Conservation (phyloP, 1,284 basidiomycete genomes). For the Bondarzewia mesenterica region DNA sequence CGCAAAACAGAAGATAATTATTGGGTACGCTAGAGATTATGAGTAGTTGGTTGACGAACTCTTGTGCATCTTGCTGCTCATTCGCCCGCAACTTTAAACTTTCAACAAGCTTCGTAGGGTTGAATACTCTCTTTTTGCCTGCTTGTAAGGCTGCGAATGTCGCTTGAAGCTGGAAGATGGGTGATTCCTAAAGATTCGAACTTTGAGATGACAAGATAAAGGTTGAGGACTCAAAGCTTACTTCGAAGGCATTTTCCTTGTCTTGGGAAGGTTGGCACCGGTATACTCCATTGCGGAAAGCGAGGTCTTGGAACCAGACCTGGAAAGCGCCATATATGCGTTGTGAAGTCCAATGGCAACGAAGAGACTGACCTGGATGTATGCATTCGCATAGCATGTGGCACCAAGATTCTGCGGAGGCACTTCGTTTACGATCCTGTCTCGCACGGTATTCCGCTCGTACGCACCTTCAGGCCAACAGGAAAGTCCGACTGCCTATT, state of each 20-base stretch:
- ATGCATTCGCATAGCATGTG: slow-evolving; percentile 90
- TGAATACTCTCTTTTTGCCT: slow-evolving; percentile 61
- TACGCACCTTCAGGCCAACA: slow-evolving; percentile 68
- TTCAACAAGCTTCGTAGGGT: slow-evolving; percentile 77
- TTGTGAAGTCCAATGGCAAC: background rate
- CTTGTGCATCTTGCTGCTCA: slow-evolving; percentile 92
- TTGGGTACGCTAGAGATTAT: background rate
- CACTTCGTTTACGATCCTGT: no score
- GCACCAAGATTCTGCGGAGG: slow-evolving; percentile 76
- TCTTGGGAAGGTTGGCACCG: slow-evolving; percentile 43
- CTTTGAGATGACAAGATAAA: background rate
- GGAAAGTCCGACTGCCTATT: slow-evolving; percentile 51
- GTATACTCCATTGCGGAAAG: slow-evolving; percentile 52
- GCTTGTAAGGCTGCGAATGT: slow-evolving; percentile 80
- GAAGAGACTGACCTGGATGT: slow-evolving; percentile 57
- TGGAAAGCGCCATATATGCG: slow-evolving; percentile 15
- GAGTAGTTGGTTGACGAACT: slow-evolving; percentile 43
- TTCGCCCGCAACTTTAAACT: slow-evolving; percentile 70
- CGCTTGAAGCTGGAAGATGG: slow-evolving; percentile 66
- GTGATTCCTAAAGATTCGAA: slow-evolving; percentile 43
- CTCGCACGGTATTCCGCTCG: background rate
- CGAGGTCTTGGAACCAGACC: slow-evolving; percentile 58
- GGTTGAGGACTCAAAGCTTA: slow-evolving; percentile 14
- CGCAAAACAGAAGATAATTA: slow-evolving; percentile 5
- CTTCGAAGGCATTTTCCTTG: slow-evolving; percentile 45